phyloP scores from a whole-genome alignment of 306 rosid species.

The Begonia fuchsioides region DNA sequence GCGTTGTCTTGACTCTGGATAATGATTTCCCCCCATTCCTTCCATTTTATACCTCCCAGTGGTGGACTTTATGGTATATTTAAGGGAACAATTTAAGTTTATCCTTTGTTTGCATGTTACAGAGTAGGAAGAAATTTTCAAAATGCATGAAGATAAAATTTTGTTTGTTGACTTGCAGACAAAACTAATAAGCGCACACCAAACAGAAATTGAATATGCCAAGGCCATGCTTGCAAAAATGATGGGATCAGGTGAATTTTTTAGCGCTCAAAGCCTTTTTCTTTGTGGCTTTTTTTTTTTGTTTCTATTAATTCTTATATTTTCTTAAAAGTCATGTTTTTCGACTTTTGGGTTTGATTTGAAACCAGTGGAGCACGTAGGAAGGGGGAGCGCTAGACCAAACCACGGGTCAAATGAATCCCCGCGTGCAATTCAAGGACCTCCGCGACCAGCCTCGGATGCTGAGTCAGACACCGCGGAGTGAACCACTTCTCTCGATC shows the following conservation, averaged over 20 bases:
- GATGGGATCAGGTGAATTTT: conserved; percentile 52
- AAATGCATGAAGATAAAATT: too few species aligned
- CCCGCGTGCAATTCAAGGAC: conserved; percentile 26
- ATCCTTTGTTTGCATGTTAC: neutral
- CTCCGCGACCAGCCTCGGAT: conserved; percentile 11
- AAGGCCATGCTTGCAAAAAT: conserved; percentile 27
- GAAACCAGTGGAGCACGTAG: conserved; percentile 20
- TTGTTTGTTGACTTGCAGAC: conserved; percentile 29
- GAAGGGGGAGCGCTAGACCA: conserved; percentile 20
- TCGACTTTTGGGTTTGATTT: neutral
- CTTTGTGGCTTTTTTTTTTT: neutral
- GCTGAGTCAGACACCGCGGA: conserved; percentile 22
- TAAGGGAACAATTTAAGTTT: neutral
- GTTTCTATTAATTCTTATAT: neutral
- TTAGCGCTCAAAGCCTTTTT: neutral
- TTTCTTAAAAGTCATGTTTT: too few species aligned
- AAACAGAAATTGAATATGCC: conserved; percentile 43
- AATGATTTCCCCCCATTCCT: neutral
- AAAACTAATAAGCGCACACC: conserved; percentile 41
- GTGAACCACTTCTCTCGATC: neutral
- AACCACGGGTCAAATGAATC: conserved; percentile 6
- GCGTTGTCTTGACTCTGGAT: too few species aligned
- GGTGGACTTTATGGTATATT: neutral
- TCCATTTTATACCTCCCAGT: neutral
- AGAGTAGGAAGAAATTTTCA: too few species aligned